A percentile compares a stretch with the other conserved stretches of the same genome.
phyloP scores from a whole-genome alignment of 257 asterid species.

The Knoxia roxburghii region DNA sequence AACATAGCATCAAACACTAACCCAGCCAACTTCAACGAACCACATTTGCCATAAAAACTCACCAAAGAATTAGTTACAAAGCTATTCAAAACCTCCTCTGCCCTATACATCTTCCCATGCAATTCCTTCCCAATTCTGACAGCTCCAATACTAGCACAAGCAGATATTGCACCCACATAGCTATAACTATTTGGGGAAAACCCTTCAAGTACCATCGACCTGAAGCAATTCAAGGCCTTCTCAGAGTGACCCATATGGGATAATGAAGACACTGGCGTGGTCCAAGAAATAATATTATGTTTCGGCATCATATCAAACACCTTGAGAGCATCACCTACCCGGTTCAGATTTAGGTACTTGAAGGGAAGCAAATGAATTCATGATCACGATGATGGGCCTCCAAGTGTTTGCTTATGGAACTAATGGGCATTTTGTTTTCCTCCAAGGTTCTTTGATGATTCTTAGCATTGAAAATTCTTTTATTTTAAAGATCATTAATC shows the following conservation, averaged over 20 bases:
- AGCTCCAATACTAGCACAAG: conserved; percentile 46
- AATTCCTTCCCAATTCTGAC: conserved; percentile 56
- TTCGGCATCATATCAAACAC: conserved; percentile 58
- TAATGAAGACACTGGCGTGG: conserved; percentile 58
- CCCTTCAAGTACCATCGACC: conserved; percentile 52
- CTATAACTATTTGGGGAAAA: conserved; percentile 54
- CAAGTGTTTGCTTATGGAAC: neutral
- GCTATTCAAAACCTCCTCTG: conserved; percentile 32
- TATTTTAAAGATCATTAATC: too few relatives aligned
- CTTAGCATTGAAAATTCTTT: too few relatives aligned
- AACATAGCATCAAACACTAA: conserved; percentile 45
- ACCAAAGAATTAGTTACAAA: conserved; percentile 54
- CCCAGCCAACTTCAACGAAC: conserved; percentile 49
- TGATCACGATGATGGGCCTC: conserved; percentile 6
- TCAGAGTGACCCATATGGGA: conserved; percentile 42
- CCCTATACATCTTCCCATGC: conserved; percentile 55
- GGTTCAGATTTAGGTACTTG: conserved; percentile 41
- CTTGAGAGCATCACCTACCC: conserved; percentile 34
- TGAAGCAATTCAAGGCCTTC: conserved; percentile 40
- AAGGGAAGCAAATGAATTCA: conserved; percentile 30
- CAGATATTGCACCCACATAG: conserved; percentile 56
- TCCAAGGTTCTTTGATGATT: too few relatives aligned
- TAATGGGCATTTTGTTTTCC: conserved; percentile 7
- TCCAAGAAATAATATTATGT: conserved; percentile 57
- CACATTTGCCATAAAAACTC: conserved; percentile 75